Conservation (phyloP, 1,284 basidiomycete genomes). For the Tilletia walkeri region DNA sequence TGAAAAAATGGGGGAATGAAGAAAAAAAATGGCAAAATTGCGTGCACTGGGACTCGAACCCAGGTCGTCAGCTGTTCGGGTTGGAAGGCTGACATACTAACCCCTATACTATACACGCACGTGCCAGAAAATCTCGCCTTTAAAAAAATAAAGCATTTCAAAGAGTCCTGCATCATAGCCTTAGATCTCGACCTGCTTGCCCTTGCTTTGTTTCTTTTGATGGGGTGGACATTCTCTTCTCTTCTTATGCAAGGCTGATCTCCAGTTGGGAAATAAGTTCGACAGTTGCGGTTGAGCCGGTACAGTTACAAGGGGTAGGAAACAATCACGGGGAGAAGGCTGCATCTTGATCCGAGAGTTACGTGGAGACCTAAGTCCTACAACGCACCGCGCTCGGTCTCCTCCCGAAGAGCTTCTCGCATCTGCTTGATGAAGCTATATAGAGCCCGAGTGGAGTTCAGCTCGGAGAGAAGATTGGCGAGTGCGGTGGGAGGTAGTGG, state of each 20-base stretch:
- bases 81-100: slow-evolving; percentile 8
- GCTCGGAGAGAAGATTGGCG: slow-evolving; percentile 24
- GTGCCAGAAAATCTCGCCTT: neutral
- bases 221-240: too few relatives aligned
- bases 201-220: too few relatives aligned
- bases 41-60: neutral
- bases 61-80: neutral
- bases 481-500: slow-evolving; percentile 15
- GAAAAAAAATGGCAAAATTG: neutral
- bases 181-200: too few relatives aligned
- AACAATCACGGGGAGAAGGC: neutral
- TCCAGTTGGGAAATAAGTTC: too few relatives aligned
- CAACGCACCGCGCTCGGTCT: slow-evolving; percentile 20
- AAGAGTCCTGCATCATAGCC: too few relatives aligned
- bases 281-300: too few relatives aligned
- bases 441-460: slow-evolving; percentile 39
- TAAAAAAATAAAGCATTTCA: slow-evolving; percentile 6
- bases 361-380: neutral
- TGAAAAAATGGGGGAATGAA: too few relatives aligned
- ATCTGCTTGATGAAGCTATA: slow-evolving; percentile 42
- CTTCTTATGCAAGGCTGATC: too few relatives aligned
- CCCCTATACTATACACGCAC: slow-evolving; percentile 3
- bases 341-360: too few relatives aligned
- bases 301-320: too few relatives aligned
- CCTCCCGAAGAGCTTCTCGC: slow-evolving; percentile 34